Evolutionary conservation across 164 flowering plant genomes (phyloP).

Genomic region (Nelumbo lutea): DNA sequence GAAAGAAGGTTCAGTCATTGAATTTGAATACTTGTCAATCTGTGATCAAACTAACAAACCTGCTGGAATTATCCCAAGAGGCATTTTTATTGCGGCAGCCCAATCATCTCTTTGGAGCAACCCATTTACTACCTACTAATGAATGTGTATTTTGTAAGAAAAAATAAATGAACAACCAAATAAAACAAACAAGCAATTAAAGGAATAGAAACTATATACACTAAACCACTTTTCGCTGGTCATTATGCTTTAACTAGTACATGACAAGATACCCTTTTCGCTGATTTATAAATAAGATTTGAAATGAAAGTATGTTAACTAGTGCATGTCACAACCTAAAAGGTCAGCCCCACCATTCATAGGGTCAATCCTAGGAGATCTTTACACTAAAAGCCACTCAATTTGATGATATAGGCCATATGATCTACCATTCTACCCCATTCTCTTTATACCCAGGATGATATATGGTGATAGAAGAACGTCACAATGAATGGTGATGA

Average conservation of each 20-base stretch:
- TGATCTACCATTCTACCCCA: no score
- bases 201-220: neutral
- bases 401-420: no score
- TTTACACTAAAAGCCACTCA: no score
- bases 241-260: neutral
- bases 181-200: neutral
- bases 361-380: no score
- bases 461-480: no score
- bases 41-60: constrained; percentile 31
- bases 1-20: neutral
- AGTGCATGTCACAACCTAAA: no score
- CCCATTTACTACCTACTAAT: constrained; percentile 98
- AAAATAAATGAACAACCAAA: neutral
- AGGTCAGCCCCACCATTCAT: no score
- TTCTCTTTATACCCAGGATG: no score
- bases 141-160: constrained; percentile 22
- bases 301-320: no score
- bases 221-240: neutral
- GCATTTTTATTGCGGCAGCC: constrained; percentile 76
- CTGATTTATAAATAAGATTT: no score
- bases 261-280: neutral
- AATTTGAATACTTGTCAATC: neutral
- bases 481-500: no score
- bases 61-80: constrained; percentile 87
- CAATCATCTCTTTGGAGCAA: constrained; percentile 83